These are phyloP conservation scores for Aspergillus puulaauensis DNA, from an alignment of 2,329 filamentous ascomycete genomes.

Conservation along the genomic window DNA sequence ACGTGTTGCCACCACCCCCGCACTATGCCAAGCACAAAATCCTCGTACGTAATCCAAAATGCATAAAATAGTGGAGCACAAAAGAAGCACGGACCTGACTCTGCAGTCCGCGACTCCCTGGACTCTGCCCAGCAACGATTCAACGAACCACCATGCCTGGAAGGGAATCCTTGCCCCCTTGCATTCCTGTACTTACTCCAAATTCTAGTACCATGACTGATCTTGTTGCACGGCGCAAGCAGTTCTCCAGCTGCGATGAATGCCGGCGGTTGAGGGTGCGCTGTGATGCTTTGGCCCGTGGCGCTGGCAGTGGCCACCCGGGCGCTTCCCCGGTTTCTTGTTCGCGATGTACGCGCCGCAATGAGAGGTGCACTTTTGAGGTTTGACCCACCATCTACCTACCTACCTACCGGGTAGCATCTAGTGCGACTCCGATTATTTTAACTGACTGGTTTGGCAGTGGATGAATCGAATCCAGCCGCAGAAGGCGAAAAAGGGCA, in stretches of 20 bases:
- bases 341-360: conserved; percentile 13
- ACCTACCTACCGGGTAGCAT: too few relatives aligned
- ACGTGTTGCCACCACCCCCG: too few relatives aligned
- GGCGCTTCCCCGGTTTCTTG: conserved; percentile 4
- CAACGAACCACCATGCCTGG: too few relatives aligned
- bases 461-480: conserved; percentile 16
- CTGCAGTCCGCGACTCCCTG: too few relatives aligned
- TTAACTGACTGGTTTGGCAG: background rate
- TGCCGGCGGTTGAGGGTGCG: conserved; percentile 32
- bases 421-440: too few relatives aligned
- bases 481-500: background rate
- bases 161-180: too few relatives aligned
- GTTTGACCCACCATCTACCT: background rate
- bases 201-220: background rate
- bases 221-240: conserved; percentile 22
- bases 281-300: conserved; percentile 25
- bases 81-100: too few relatives aligned
- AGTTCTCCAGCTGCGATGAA: conserved; percentile 37
- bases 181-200: too few relatives aligned
- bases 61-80: too few relatives aligned
- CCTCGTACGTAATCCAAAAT: too few relatives aligned
- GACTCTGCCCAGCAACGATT: too few relatives aligned
- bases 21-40: too few relatives aligned
- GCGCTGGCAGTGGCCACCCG: conserved; percentile 11
- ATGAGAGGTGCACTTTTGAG: conserved; percentile 16